phyloP scores from a whole-genome alignment of 257 asterid genomes.

The Paulownia fortunei region DNA sequence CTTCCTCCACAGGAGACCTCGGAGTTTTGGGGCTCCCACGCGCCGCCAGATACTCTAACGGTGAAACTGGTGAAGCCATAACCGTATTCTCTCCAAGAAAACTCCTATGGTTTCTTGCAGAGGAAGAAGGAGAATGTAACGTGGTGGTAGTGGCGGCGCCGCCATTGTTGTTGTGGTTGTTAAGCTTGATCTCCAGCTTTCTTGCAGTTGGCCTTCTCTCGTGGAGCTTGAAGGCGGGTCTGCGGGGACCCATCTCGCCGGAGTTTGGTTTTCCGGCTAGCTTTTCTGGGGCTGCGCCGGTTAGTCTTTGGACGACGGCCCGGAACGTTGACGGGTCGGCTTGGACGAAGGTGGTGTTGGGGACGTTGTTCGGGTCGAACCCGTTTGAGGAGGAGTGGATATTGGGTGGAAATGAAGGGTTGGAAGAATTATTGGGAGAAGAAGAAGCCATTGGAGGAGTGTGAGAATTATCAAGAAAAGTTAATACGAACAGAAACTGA shows the following conservation, averaged over 20 bases:
- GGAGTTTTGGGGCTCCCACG: slow-evolving; percentile 60
- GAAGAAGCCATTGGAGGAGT: slow-evolving; percentile 41
- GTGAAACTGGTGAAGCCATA: slow-evolving; percentile 78
- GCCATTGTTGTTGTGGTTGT: slow-evolving; percentile 24
- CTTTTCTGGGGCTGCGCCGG: slow-evolving; percentile 46
- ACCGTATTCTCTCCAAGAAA: slow-evolving; percentile 35
- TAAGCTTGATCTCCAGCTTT: slow-evolving; percentile 69
- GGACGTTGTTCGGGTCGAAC: slow-evolving; percentile 44
- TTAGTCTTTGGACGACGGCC: slow-evolving; percentile 74
- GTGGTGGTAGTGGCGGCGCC: slow-evolving; percentile 6
- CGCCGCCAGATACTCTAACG: slow-evolving; percentile 57
- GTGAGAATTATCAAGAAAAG: background rate
- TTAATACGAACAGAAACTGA: slow-evolving; percentile 2
- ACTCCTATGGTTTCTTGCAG: slow-evolving; percentile 30
- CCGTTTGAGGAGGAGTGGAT: slow-evolving; percentile 27
- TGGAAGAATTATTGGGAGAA: slow-evolving; percentile 29
- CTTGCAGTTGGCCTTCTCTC: slow-evolving; percentile 63
- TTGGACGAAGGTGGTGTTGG: slow-evolving; percentile 74
- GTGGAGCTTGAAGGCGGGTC: slow-evolving; percentile 69
- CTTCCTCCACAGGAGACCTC: slow-evolving; percentile 58
- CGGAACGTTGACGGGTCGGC: slow-evolving; percentile 86
- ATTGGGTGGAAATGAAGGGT: slow-evolving; percentile 31
- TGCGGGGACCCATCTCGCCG: slow-evolving; percentile 45
- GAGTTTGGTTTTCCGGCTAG: slow-evolving; percentile 35
- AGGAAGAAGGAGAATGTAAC: slow-evolving; percentile 31